phyloP scores from a whole-genome alignment of 768 basidiomycete species.

The Mycena belliarum region DNA sequence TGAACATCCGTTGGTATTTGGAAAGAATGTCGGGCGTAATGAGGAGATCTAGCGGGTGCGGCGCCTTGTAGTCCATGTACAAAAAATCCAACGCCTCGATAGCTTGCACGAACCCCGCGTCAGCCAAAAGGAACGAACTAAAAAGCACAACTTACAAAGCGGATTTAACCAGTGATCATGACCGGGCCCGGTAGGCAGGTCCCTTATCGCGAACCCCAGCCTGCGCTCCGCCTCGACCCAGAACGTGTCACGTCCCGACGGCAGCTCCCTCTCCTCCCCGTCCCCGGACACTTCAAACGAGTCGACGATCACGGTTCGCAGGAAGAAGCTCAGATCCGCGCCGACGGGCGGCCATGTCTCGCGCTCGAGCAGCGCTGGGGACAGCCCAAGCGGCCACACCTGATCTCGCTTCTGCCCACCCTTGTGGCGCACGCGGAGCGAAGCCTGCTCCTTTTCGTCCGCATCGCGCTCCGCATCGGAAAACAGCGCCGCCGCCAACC shows the following conservation, averaged over 20 bases:
- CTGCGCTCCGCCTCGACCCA: slow-evolving; percentile 70
- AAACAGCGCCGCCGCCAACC: slow-evolving; percentile 73
- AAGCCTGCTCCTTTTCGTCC: slow-evolving; percentile 24
- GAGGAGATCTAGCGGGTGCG: slow-evolving; percentile 70
- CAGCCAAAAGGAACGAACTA: neutral
- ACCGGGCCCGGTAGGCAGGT: slow-evolving; percentile 63
- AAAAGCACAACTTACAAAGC: slow-evolving; percentile 56
- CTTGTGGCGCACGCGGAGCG: slow-evolving; percentile 28
- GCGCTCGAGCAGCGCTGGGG: slow-evolving; percentile 68
- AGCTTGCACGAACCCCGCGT: neutral
- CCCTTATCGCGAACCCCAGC: slow-evolving; percentile 83
- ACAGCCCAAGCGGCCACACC: slow-evolving; percentile 72
- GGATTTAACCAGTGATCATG: slow-evolving; percentile 83
- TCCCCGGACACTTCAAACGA: slow-evolving; percentile 49
- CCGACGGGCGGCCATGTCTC: slow-evolving; percentile 88
- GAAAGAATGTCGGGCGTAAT: slow-evolving; percentile 72
- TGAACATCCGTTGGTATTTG: slow-evolving; percentile 85
- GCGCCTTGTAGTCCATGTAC: slow-evolving; percentile 89
- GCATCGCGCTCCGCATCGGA: slow-evolving; percentile 63
- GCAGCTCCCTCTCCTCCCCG: slow-evolving; percentile 30
- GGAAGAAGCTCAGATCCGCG: slow-evolving; percentile 78
- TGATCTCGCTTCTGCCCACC: slow-evolving; percentile 30
- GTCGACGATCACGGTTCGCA: slow-evolving; percentile 85
- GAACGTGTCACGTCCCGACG: slow-evolving; percentile 25
- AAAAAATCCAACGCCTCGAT: slow-evolving; percentile 80